Base-by-base conservation (phyloP, 306 rosid genomes). In the Parietaria judaica region DNA sequence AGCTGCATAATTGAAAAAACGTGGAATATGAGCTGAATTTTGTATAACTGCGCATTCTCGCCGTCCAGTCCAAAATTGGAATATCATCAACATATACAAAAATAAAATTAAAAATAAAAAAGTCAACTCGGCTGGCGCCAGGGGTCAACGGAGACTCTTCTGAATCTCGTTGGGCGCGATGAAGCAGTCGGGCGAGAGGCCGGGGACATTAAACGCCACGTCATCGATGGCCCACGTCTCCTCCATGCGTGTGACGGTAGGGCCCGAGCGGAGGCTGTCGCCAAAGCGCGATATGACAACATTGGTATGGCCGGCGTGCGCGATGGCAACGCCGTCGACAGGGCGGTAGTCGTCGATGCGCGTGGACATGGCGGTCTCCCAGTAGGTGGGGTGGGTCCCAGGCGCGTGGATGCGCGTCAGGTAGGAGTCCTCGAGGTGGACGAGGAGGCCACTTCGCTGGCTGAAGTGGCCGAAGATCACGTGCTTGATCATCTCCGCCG, bases 351-450 rank as follows among this genome's bases (percentile, higher is more conserved):
- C 96, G 9, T 82, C 88, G 14, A 92, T 84, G 14, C 63, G 82
- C 0, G 98, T 84, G 0, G 92, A 80, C 96, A 92, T 92, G 11
- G 98, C 72, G 17, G 98, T 92, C 70, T 92, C 98, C 98, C 98
- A 92, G 35, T 92, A 92, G 39, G 73, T 80, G 7, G 96, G 95
- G 47, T 84, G 72, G 23, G 84, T 58, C 11, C 98, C 98, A 54
- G 95, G 95, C 14, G 90, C 77, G 59, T 92, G 98, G 57, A 92
- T 88, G 72, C 98, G 79, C 14, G 95, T 92, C 3, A 92, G 71
- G 68, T 85, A 88, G 1, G 98, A 92, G 65, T 92, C 98, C 63
- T 92, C 96, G 3, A 92, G 59, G 56, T 70, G 43, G 31, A 84
- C 94, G 1, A 92, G 66, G 3, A 92, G 80, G 2, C 98, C 98